Conservation (phyloP, 176 grass and related monocot species). For the Bothriochloa decipiens region DNA sequence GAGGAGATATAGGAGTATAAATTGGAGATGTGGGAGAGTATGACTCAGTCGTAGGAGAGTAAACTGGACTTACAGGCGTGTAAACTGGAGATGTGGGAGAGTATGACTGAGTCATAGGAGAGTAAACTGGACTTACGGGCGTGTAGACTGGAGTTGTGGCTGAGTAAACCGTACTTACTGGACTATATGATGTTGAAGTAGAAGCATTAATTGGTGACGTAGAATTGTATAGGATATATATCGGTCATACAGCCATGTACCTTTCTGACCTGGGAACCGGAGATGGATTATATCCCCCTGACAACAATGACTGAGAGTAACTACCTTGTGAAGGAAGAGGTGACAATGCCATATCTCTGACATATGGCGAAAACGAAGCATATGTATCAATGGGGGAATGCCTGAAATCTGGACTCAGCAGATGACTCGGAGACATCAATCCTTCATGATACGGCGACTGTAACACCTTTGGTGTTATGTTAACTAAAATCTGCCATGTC, state of each 20-base stretch:
- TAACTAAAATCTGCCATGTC: no score
- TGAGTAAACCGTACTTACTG: conserved; percentile 19
- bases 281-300: conserved; percentile 59
- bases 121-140: conserved; percentile 64
- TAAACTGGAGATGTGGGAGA: conserved; percentile 51
- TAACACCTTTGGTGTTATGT: no score
- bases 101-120: conserved; percentile 54
- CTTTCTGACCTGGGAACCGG: not conserved
- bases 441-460: conserved; percentile 82
- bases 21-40: conserved; percentile 58
- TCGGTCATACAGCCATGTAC: conserved; percentile 41
- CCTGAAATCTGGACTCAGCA: conserved; percentile 84
- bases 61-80: conserved; percentile 58
- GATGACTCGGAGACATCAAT: conserved; percentile 88
- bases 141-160: conserved; percentile 59
- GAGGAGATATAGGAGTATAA: conserved; percentile 55
- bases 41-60: conserved; percentile 51
- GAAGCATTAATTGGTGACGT: not conserved
- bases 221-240: conserved; percentile 53
- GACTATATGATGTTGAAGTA: conserved; percentile 11
- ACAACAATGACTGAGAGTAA: conserved; percentile 53
- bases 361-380: conserved; percentile 92
- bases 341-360: conserved; percentile 77
- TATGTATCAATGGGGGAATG: conserved; percentile 69
- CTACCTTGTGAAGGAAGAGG: conserved; percentile 67